Conservation (phyloP, 176 grass and related monocot species). For the Stipa capillata region DNA sequence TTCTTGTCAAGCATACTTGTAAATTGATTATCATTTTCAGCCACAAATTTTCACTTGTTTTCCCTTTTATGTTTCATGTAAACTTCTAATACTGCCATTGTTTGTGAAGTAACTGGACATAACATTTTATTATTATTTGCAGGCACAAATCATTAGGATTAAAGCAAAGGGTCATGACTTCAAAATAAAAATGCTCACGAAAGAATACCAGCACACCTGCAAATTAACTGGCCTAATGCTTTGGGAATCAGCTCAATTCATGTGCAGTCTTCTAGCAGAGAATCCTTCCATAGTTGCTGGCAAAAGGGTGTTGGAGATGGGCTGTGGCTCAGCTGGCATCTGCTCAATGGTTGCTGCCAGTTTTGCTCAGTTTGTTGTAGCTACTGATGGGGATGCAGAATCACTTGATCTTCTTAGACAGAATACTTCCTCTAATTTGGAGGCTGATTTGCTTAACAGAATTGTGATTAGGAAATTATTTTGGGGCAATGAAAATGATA, state of each 20-base stretch:
- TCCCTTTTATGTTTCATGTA: background rate
- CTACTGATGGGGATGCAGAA: conserved; percentile 82
- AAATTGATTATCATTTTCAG: background rate
- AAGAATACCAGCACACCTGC: conserved; percentile 92
- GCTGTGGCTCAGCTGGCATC: conserved; percentile 77
- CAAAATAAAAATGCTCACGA: conserved; percentile 64
- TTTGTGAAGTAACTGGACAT: background rate
- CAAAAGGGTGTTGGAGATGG: conserved; percentile 80
- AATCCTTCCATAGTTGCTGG: conserved; percentile 67
- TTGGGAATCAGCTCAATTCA: conserved; percentile 86
- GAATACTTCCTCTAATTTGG: conserved; percentile 56
- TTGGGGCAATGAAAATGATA: conserved; percentile 64
- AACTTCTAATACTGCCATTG: background rate
- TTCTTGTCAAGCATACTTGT: background rate
- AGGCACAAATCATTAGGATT: conserved; percentile 46
- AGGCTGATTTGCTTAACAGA: conserved; percentile 31
- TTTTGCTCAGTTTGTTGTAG: conserved; percentile 47
- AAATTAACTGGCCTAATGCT: conserved; percentile 87
- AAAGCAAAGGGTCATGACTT: conserved; percentile 52
- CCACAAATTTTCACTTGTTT: background rate
- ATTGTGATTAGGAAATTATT: conserved; percentile 48
- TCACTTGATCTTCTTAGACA: conserved; percentile 63
- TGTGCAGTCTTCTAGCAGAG: conserved; percentile 71
- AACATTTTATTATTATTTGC: background rate
- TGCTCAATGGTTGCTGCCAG: conserved; percentile 80